Percentiles rank a stretch among this genome's conserved stretches.
These are phyloP conservation scores for Tribonema minus DNA, from an alignment of 108 stramenopile species.

Conservation along the genomic window DNA sequence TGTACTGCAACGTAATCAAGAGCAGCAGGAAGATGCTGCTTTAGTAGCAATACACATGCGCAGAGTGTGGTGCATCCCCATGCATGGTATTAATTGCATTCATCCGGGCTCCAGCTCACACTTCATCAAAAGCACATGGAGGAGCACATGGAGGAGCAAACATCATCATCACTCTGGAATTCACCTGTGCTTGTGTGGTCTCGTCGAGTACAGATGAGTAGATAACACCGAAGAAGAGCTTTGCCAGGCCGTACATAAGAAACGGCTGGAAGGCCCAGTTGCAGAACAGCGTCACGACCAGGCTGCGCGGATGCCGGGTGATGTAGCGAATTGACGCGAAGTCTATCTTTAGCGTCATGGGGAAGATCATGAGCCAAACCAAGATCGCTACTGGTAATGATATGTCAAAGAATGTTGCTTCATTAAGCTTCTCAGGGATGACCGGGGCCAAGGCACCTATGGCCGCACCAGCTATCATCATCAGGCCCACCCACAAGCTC, in stretches of 20 bases:
- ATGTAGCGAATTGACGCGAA: neutral
- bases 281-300: constrained; percentile 14
- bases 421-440: neutral
- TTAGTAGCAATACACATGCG: neutral
- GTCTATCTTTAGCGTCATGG: constrained; percentile 31
- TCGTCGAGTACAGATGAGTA: neutral
- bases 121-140: too few species aligned
- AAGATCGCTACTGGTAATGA: constrained; percentile 21
- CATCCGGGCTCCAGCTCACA: too few species aligned
- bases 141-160: too few species aligned
- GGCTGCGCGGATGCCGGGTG: neutral
- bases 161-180: too few species aligned
- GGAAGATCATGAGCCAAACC: constrained; percentile 46
- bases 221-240: constrained; percentile 12
- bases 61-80: too few species aligned
- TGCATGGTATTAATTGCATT: too few species aligned
- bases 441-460: constrained; percentile 7
- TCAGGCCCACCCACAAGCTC: constrained; percentile 1
- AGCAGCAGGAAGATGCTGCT: neutral
- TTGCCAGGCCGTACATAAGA: constrained; percentile 28
- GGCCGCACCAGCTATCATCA: neutral
- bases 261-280: constrained; percentile 47
- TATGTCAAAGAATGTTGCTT: neutral
- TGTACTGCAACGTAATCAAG: neutral
- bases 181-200: neutral